Conservation (phyloP, 2,329 filamentous ascomycete genomes). For the Diaporthe citriasiana region DNA sequence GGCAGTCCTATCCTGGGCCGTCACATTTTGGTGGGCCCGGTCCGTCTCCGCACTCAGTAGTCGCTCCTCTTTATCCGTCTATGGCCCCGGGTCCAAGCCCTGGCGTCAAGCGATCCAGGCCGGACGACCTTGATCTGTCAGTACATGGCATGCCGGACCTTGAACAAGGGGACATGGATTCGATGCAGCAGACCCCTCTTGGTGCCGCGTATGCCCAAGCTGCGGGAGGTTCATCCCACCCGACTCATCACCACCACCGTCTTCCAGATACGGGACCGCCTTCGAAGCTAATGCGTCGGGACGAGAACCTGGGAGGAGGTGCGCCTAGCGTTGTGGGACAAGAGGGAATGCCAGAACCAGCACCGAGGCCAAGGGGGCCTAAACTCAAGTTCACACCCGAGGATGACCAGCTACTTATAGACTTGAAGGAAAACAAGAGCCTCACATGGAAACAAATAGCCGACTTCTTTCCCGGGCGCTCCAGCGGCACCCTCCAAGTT, state of each 20-base stretch:
- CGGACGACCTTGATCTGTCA: conserved; percentile 71
- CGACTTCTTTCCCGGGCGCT: conserved; percentile 93
- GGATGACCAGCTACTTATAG: conserved; percentile 88
- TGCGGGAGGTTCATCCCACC: conserved; percentile 59
- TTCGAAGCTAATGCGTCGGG: conserved; percentile 75
- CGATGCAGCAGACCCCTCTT: conserved; percentile 67
- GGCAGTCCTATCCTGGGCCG: conserved; percentile 66
- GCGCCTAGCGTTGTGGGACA: conserved; percentile 90
- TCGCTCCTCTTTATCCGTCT: conserved; percentile 67
- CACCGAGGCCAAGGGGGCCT: conserved; percentile 83
- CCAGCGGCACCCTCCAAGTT: conserved; percentile 91
- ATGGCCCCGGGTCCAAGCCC: conserved; percentile 52
- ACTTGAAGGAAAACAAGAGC: conserved; percentile 94
- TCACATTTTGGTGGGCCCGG: conserved; percentile 66
- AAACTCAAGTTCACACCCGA: conserved; percentile 96
- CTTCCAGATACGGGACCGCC: conserved; percentile 81
- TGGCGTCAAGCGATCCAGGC: conserved; percentile 66
- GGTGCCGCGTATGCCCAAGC: conserved; percentile 65
- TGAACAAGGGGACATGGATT: conserved; percentile 68
- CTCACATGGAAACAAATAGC: conserved; percentile 98
- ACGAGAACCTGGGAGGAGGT: conserved; percentile 66
- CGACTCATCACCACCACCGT: conserved; percentile 85
- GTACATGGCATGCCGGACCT: conserved; percentile 65
- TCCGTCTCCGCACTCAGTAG: conserved; percentile 60
- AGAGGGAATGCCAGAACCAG: conserved; percentile 87